Base-by-base conservation (phyloP, 2,329 filamentous ascomycete species). In the Biscogniauxia mediterranea region DNA sequence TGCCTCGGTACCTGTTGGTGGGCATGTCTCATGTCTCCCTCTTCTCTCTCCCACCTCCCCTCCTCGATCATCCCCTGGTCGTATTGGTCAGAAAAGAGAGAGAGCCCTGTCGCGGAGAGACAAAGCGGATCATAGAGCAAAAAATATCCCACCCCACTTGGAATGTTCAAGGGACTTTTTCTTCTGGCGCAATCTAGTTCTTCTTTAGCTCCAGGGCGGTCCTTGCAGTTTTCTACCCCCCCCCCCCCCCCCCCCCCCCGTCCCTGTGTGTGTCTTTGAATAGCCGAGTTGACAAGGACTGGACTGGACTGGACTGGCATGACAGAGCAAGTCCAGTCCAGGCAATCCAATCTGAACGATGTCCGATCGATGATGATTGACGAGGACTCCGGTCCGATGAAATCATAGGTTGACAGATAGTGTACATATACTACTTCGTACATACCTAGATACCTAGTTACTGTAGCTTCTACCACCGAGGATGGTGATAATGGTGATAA, bases 141-240 rank as follows among this genome's bases (percentile, higher is more conserved):
- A 38, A 26, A 28, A 28, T 28, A 8, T 23, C 23, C 52, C 23
- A 25, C 52, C 23, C 52, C 23, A 25, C 52, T 28, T 25, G 25
- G 52, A 28, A 54, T 54, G 23, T 46, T n/a, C 38, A 46, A 46
- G 38, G 38, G 38, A 46, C 38, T 46, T 32, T 28, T 32, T 46
- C 38, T 46, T 46, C 38, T 46, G 38, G 38, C 38, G 38, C 13
- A 28, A 28, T 54, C 52, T 52, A 26, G 26, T 38, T 26, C 20
- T 32, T 42, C 54, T 38, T 54, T 55, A 55, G 54, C 19, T 55
- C 32, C 54, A 55, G 54, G 54, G 20, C 28, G 20, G 54, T 55
- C 54, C 54, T 55, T 55, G 54, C 11, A 3, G 23, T 20, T 20
- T 9, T 8, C 2, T 3, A 1, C 21, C 52, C 20, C 49, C 49